Conservation (phyloP, 2,329 filamentous ascomycete genomes). For the Lachnellula subtilissima region DNA sequence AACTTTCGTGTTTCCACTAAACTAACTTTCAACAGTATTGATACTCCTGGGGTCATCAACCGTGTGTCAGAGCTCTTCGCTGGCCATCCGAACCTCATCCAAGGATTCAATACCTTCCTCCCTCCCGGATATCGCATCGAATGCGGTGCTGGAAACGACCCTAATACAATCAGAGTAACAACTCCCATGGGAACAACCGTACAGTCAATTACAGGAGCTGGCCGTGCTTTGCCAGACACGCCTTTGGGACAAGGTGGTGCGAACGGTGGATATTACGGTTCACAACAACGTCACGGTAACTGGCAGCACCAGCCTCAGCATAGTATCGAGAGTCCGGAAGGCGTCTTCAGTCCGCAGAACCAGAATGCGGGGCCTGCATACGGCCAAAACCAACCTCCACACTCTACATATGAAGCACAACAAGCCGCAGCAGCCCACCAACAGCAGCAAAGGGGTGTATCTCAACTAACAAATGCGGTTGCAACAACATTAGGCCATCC, state of each 20-base stretch:
- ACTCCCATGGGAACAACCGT: slow-evolving; percentile 98
- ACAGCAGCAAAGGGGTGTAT: slow-evolving; percentile 61
- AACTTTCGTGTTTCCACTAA: background rate
- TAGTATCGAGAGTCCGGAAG: slow-evolving; percentile 59
- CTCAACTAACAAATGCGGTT: slow-evolving; percentile 60
- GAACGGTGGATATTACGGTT: slow-evolving; percentile 37
- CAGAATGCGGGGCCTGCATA: slow-evolving; percentile 47
- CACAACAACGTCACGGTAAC: slow-evolving; percentile 35
- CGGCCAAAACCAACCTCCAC: slow-evolving; percentile 37
- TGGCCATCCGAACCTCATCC: slow-evolving; percentile 89
- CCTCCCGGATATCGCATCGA: slow-evolving; percentile 96
- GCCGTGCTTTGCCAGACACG: slow-evolving; percentile 37
- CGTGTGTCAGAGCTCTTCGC: slow-evolving; percentile 93
- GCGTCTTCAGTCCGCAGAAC: slow-evolving; percentile 54
- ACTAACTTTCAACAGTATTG: slow-evolving; percentile 58
- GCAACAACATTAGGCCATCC: slow-evolving; percentile 35
- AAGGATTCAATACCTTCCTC: slow-evolving; percentile 97
- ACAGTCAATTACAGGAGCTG: slow-evolving; percentile 65
- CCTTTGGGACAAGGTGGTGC: slow-evolving; percentile 20
- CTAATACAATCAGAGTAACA: slow-evolving; percentile 92
- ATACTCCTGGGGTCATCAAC: slow-evolving; percentile 95
- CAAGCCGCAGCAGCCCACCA: slow-evolving; percentile 45
- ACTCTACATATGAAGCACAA: slow-evolving; percentile 37
- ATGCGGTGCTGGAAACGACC: slow-evolving; percentile 88
- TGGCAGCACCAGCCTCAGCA: slow-evolving; percentile 54